Conservation (phyloP, 768 basidiomycete genomes). For the Phanerochaete sordida region DNA sequence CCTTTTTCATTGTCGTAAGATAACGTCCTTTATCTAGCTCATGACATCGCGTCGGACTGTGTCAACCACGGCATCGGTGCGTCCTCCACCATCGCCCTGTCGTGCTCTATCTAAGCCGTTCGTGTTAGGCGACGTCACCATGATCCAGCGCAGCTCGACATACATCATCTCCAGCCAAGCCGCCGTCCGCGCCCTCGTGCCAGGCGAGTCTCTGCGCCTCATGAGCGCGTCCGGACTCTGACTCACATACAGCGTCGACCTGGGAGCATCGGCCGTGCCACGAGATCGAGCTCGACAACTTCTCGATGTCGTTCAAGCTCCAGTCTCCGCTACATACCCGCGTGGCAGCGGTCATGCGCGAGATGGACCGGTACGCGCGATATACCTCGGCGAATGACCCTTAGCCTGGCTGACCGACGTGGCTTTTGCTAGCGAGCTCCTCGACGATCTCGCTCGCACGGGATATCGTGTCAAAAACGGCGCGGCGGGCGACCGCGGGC, state of each 20-base stretch:
- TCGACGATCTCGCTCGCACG: slow-evolving; percentile 50
- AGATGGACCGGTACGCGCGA: neutral
- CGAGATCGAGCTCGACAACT: no score
- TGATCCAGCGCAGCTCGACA: slow-evolving; percentile 52
- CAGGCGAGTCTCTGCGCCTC: neutral
- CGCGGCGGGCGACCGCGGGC: slow-evolving; percentile 46
- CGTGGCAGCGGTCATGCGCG: no score
- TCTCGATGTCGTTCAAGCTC: no score
- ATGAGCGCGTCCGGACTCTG: slow-evolving; percentile 20
- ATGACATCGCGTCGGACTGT: slow-evolving; percentile 49
- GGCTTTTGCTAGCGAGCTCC: slow-evolving; percentile 32
- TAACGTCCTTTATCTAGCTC: slow-evolving; percentile 31
- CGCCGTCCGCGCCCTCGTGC: slow-evolving; percentile 30
- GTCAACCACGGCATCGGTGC: slow-evolving; percentile 34
- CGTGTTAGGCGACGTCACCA: slow-evolving; percentile 46
- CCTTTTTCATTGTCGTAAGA: no score
- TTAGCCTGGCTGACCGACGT: no score
- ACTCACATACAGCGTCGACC: no score
- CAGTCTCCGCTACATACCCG: no score
- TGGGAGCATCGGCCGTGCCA: no score
- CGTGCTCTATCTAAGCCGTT: slow-evolving; percentile 15
- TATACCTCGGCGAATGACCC: no score
- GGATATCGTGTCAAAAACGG: slow-evolving; percentile 59
- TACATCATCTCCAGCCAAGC: slow-evolving; percentile 40
- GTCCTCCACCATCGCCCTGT: neutral